phyloP scores from a whole-genome alignment of 257 asterid species.

The Linaria vulgaris region DNA sequence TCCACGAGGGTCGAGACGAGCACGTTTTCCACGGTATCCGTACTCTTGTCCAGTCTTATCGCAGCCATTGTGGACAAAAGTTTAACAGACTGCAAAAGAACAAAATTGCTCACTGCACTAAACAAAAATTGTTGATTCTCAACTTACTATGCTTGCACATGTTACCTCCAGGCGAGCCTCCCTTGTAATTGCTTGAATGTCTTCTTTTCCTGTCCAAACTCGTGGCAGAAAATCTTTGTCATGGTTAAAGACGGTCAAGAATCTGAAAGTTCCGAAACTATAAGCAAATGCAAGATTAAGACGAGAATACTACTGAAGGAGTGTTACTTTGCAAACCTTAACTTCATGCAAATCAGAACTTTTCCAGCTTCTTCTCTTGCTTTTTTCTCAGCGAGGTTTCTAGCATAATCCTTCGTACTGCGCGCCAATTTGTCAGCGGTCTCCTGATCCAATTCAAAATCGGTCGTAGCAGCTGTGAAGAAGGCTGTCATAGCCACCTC shows the following conservation, averaged over 20 bases:
- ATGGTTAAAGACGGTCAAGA: constrained; percentile 52
- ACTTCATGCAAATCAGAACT: constrained; percentile 59
- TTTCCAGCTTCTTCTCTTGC: constrained; percentile 70
- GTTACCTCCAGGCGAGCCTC: constrained; percentile 63
- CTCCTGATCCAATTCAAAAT: constrained; percentile 53
- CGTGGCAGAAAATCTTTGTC: constrained; percentile 62
- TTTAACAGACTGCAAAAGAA: constrained; percentile 44
- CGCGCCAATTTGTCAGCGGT: constrained; percentile 38
- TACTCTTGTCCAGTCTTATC: constrained; percentile 42
- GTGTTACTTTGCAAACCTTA: constrained; percentile 39
- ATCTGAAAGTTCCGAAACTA: constrained; percentile 38
- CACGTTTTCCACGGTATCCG: constrained; percentile 42
- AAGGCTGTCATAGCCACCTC: constrained; percentile 39
- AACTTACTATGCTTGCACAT: not conserved
- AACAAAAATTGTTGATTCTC: constrained; percentile 15
- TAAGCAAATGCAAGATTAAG: constrained; percentile 17
- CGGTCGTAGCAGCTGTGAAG: constrained; percentile 37
- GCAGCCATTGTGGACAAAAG: constrained; percentile 53
- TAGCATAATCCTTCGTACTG: constrained; percentile 43
- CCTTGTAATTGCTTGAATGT: constrained; percentile 51
- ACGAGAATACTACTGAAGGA: not conserved
- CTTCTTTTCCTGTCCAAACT: constrained; percentile 77
- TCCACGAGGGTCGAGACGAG: constrained; percentile 44
- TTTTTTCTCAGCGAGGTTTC: constrained; percentile 45
- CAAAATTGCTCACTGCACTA: no score